Evolutionary conservation across 371 early-diverging fungal genomes (phyloP), one percentile per base, ranked within the genome.

Genomic region (Rhizopus microsporus): DNA sequence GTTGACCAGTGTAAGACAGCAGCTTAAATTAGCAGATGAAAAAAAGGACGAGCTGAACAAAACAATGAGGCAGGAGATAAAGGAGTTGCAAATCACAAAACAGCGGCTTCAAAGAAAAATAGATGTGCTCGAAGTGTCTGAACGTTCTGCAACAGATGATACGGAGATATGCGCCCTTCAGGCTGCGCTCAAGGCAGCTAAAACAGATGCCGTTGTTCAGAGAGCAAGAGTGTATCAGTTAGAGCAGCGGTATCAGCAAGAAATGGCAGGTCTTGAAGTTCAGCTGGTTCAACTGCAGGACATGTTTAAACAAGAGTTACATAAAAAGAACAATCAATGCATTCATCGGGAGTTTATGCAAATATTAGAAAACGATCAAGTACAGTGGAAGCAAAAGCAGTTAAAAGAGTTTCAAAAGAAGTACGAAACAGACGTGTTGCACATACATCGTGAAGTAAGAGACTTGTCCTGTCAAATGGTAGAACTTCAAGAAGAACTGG

Each of bases 401-500:
- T 12, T 9, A 4, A 51, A 46, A 6, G 44, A 33, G 30, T 59
- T 55, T 12, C 59, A 56, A 34, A 57, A 63, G 29, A 46, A 55
- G 16, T 43, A 40, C 30, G 67, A 62, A 15, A 43, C 57, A 4
- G 54, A 52, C 35, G 9, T 49, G 4, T 23, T 69, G 5, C 47
- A 52, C 23, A 30, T 56, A 2, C 38, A 65, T 38, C 51, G 66
- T 16, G 65, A 69, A 47, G 49, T 54, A 4, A 30, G 65, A 50
- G 32, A 51, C 2, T 31, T 69, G 10, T 51, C 65, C 0, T 33
- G 56, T 16, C 49, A 49, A 42, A 23, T 69, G 5, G 51, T 37
- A 29, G 69, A 68, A 31, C 32, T 69, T 1, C 62, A 69, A 40
- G 43, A 54, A 12, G 69, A 69, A 39, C 48, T 57, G 1, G 56